Evolutionary conservation across 2,329 filamentous ascomycete species (phyloP).

Genomic region (Nemania diffusa): DNA sequence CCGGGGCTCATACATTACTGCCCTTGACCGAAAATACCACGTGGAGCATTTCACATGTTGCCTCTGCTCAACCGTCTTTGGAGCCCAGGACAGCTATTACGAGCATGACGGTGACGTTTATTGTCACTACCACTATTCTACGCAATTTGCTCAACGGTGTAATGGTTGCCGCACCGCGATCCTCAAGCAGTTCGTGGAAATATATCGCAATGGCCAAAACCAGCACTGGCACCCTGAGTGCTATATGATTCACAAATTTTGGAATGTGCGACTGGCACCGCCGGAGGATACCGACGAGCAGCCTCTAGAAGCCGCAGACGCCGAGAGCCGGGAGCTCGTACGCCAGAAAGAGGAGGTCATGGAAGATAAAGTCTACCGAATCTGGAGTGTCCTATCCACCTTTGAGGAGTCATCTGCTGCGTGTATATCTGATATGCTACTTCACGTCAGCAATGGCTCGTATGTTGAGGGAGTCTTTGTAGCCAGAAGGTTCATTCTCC

Average conservation of each 20-base stretch:
- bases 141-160: conserved; percentile 93
- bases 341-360: conserved; percentile 90
- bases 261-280: conserved; percentile 89
- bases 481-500: conserved; percentile 94
- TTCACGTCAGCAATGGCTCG: conserved; percentile 97
- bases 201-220: conserved; percentile 96
- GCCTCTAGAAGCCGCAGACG: conserved; percentile 58
- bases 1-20: conserved; percentile 97
- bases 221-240: conserved; percentile 99
- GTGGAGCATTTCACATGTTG: conserved; percentile 99
- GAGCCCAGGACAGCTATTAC: conserved; percentile 98
- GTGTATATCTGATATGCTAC: conserved; percentile 98
- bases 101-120: conserved; percentile 97
- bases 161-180: conserved; percentile 98
- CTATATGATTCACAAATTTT: conserved; percentile 99
- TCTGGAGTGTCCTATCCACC: conserved; percentile 96
- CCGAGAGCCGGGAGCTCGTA: conserved; percentile 77
- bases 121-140: conserved; percentile 99
- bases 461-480: conserved; percentile 96
- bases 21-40: conserved; percentile 96
- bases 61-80: conserved; percentile 96
- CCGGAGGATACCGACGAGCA: conserved; percentile 63
- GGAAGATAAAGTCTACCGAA: conserved; percentile 97
- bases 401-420: conserved; percentile 98
- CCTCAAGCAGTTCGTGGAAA: conserved; percentile 98